Evolutionary conservation across 371 early-diverging fungal species (phyloP), one percentile per base, ranked within the genome.

Genomic region (Syncephalastrum sp.): DNA sequence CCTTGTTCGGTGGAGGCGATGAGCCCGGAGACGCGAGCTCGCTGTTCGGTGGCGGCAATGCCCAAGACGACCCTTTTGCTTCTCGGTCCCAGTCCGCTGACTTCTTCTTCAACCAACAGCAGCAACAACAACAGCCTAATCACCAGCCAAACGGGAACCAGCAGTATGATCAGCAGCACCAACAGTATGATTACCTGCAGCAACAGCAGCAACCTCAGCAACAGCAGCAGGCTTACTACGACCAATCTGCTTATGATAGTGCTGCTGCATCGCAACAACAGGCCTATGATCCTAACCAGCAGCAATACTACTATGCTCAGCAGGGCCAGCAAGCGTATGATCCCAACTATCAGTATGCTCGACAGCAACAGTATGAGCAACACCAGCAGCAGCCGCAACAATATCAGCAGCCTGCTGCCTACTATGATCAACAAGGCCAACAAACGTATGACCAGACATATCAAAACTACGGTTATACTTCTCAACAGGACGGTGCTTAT

Each of bases 131-230:
- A n/a, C 57, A 46, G 27, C 45, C 50, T 19, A 54, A 59, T 47
- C 57, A 64, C 27, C 66, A 64, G 38, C 64, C 47, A 1, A 53
- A 63, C 16, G 65, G 64, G 44, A 58, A 64, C 44, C 64, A 49
- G 33, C 62, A 56, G 13, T 57, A 50, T 10, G 42, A 64, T 19
- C 64, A 61, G 43, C 75, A 63, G 16, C 54, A 66, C 13, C 64
- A 61, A 38, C 72, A 65, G 15, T 63, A 17, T 13, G 68, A 62
- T 33, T 51, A 59, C 27, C 46, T 51, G 19, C 66, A 61, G 21
- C 67, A 64, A 41, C 70, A 69, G 3, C 63, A 59, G 7, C 65
- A 56, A 6, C 67, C 57, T 16, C 69, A 67, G 17, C 65, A 69
- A n/a, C 64, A 63, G 47, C 42, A 29, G 27, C 42, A 43, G 14